Evolutionary conservation across 2,329 filamentous ascomycete species (phyloP), one percentile per base, ranked within the genome.

Genomic region (Calonectria ilicicola): DNA sequence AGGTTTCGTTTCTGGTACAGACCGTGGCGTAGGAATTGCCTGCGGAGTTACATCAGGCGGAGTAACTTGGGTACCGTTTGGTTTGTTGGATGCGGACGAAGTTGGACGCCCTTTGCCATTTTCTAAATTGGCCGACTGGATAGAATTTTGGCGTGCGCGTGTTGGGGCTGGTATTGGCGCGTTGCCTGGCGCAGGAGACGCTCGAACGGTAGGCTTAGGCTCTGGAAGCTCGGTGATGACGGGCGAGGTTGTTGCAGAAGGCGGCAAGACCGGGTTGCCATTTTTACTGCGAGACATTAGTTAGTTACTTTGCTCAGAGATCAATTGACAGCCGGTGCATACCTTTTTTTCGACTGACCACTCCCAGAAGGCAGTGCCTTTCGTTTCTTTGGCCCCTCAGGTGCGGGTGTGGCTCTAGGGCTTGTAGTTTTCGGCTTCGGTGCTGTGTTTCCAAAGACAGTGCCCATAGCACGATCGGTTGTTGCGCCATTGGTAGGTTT

Each of bases 281-380:
- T 83, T 85, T 68, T 82, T 85, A 70, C 78, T 80, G 65, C 66
- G 75, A 77, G 65, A 42, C 56, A 72, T 51, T 58, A n/a, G 65
- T 80, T 74, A 80, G 72, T n/a, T 27, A 58, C 44, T 69, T 23
- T 32, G 35, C n/a, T 42, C 10, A 47, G 19, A 44, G 19, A 32
- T 38, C 19, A 26, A 12, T n/a, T 15, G 14, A 5, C 19, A 38
- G 44, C 14, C 19, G 68, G n/a, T 62, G 85, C 88, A 80, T 88
- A 94, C 93, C 92, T 96, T 86, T 96, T 98, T 85, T 96, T 96
- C 35, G 91, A 83, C 76, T 91, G 91, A n/a, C 91, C 89, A 76
- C 94, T 94, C 5, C 91, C 90, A 2, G 91, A 89, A 71, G 85
- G 91, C 72, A 89, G 86, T 75, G 86, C 94, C 88, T 89, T 96